A percentile compares a stretch with the other conserved stretches of the same genome.
These are phyloP conservation scores for Conticribra weissflogii DNA, from an alignment of 108 stramenopile species.

Conservation along the genomic window DNA sequence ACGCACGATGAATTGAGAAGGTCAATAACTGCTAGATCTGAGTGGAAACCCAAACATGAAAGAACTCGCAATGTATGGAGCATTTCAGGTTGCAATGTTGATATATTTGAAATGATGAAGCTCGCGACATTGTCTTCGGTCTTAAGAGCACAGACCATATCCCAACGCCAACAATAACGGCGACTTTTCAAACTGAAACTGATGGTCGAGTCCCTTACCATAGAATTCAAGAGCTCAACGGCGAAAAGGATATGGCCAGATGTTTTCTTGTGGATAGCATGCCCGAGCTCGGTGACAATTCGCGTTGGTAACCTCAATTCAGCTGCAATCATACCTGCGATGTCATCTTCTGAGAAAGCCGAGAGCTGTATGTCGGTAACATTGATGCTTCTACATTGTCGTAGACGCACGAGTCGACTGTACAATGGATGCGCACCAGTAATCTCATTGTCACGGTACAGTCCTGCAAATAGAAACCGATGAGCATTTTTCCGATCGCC, in stretches of 20 bases:
- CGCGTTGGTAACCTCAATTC: constrained; percentile 17
- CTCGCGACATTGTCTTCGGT: too few relatives aligned
- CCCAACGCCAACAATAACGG: too few relatives aligned
- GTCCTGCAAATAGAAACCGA: constrained; percentile 13
- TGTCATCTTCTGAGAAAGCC: constrained; percentile 11
- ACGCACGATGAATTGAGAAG: too few relatives aligned
- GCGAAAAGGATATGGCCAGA: constrained; percentile 26
- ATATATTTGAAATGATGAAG: too few relatives aligned
- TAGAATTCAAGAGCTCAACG: constrained; percentile 32
- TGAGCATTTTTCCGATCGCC: neutral
- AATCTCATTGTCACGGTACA: constrained; percentile 24
- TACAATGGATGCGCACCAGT: constrained; percentile 1
- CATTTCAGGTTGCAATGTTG: too few relatives aligned
- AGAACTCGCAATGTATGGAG: too few relatives aligned
- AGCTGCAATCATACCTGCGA: constrained; percentile 11
- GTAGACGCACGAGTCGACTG: neutral
- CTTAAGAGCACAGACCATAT: too few relatives aligned
- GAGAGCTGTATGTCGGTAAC: constrained; percentile 6
- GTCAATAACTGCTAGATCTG: too few relatives aligned
- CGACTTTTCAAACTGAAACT: too few relatives aligned
- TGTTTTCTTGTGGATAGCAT: constrained; percentile 25
- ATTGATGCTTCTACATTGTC: neutral
- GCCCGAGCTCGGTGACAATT: constrained; percentile 12
- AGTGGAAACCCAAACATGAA: too few relatives aligned
- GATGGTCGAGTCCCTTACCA: too few relatives aligned